These are phyloP conservation scores for Xylaria cubensis DNA, from an alignment of 495 filamentous ascomycete species.

Conservation along the genomic window DNA sequence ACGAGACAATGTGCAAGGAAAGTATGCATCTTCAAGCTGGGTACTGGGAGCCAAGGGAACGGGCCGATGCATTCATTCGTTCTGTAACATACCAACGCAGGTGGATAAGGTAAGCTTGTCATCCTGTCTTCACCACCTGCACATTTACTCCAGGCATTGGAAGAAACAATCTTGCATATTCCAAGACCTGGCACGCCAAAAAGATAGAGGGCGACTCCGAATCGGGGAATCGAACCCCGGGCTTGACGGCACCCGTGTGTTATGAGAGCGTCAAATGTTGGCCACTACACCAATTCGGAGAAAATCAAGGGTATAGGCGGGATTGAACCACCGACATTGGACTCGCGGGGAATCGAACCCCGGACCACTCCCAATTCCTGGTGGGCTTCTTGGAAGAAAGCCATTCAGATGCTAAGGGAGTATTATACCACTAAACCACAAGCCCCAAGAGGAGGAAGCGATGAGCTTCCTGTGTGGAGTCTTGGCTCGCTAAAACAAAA, in stretches of 20 bases:
- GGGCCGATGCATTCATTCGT: slow-evolving; percentile 3
- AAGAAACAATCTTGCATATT: slow-evolving; percentile 10
- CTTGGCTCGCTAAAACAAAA: neutral
- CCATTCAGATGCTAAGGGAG: slow-evolving; percentile 23
- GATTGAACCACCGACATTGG: slow-evolving; percentile 32
- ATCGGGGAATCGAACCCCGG: slow-evolving; percentile 50
- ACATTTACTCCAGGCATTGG: neutral
- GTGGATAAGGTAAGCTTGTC: neutral
- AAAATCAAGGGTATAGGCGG: slow-evolving; percentile 14
- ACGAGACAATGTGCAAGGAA: slow-evolving; percentile 11
- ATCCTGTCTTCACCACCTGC: neutral
- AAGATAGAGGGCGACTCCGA: slow-evolving; percentile 32
- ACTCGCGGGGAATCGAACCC: slow-evolving; percentile 65
- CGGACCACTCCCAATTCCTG: slow-evolving; percentile 56
- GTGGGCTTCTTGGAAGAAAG: neutral
- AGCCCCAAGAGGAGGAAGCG: slow-evolving; percentile 21
- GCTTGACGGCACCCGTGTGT: slow-evolving; percentile 37
- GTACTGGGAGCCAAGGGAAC: slow-evolving; percentile 16
- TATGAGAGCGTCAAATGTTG: slow-evolving; percentile 46
- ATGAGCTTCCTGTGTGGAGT: slow-evolving; percentile 18
- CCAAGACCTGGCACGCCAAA: neutral
- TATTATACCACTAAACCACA: slow-evolving; percentile 30
- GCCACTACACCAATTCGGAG: slow-evolving; percentile 47
- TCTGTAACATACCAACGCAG: neutral
- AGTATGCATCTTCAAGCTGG: slow-evolving; percentile 12